Evolutionary conservation across 108 stramenopile species (phyloP).

Genomic region (Pseudonitzschia multiseries): DNA sequence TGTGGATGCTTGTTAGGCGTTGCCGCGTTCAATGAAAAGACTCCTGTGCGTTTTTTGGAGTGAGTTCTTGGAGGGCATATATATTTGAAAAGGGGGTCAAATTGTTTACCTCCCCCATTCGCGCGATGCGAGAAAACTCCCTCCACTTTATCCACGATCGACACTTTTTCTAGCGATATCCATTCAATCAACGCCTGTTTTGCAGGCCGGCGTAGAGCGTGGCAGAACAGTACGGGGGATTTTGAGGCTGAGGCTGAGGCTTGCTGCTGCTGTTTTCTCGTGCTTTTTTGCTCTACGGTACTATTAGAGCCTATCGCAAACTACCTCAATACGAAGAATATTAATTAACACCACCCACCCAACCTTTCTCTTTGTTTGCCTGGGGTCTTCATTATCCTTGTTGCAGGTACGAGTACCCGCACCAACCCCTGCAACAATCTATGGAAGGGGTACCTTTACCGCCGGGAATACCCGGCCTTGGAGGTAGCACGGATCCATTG

Average conservation of each 20-base stretch:
- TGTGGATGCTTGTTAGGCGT: not conserved
- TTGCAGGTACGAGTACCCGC: constrained; percentile 43
- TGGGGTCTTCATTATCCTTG: constrained; percentile 11
- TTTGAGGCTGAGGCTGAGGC: constrained; percentile 14
- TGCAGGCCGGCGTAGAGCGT: constrained; percentile 11
- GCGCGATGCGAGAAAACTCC: constrained; percentile 4
- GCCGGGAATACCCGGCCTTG: constrained; percentile 65
- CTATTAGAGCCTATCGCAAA: constrained; percentile 6
- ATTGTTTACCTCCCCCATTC: not conserved
- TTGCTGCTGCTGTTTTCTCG: constrained; percentile 8
- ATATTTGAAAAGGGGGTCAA: not conserved
- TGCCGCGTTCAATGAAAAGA: not conserved
- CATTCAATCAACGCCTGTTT: constrained; percentile 12
- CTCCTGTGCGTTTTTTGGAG: not conserved
- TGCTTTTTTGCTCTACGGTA: constrained; percentile 1
- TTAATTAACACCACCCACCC: constrained; percentile 4
- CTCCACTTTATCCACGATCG: constrained; percentile 8
- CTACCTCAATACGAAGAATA: constrained; percentile 5
- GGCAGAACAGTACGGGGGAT: constrained; percentile 7
- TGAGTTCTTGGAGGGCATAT: not conserved
- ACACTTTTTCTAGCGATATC: constrained; percentile 9
- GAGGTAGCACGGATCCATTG: constrained; percentile 77
- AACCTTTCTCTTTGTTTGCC: not conserved
- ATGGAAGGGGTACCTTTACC: constrained; percentile 60
- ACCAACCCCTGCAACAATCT: constrained; percentile 35